Conservation (phyloP, 2,329 filamentous ascomycete species). For the Alternaria gansuensis region DNA sequence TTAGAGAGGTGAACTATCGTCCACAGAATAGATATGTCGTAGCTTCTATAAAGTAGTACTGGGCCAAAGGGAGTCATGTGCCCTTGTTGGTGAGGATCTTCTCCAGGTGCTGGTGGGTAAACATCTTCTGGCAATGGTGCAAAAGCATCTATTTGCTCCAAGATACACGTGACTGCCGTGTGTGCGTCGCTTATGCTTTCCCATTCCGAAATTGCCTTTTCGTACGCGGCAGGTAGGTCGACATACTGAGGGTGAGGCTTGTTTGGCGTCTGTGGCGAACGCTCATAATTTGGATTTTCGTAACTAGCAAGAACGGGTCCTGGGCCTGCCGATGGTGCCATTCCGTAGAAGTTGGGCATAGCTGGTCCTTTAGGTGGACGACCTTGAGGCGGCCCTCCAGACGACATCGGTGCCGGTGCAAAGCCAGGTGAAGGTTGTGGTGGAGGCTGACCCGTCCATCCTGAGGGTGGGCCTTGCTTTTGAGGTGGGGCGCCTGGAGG, state of each 20-base stretch:
- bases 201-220: constrained; percentile 81
- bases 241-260: constrained; percentile 37
- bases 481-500: constrained; percentile 41
- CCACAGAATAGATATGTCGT: constrained; percentile 88
- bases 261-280: constrained; percentile 28
- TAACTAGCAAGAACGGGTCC: constrained; percentile 58
- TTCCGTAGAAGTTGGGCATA: constrained; percentile 62
- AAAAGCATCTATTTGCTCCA: constrained; percentile 76
- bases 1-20: constrained; percentile 85
- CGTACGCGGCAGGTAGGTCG: constrained; percentile 70
- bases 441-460: constrained; percentile 35
- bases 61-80: constrained; percentile 78
- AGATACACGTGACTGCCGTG: constrained; percentile 64
- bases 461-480: constrained; percentile 40
- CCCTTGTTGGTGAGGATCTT: constrained; percentile 18
- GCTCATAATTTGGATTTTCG: constrained; percentile 37
- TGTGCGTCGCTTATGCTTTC: constrained; percentile 76
- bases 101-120: constrained; percentile 61
- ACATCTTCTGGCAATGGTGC: constrained; percentile 76
- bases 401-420: constrained; percentile 20
- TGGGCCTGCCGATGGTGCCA: constrained; percentile 56
- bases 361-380: constrained; percentile 30
- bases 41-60: constrained; percentile 82
- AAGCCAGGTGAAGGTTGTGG: constrained; percentile 29
- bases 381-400: constrained; percentile 14